Percentiles rank a stretch among this genome's conserved stretches.
Conservation (phyloP, 208 protist species). For the Acanthamoeba sp. region DNA sequence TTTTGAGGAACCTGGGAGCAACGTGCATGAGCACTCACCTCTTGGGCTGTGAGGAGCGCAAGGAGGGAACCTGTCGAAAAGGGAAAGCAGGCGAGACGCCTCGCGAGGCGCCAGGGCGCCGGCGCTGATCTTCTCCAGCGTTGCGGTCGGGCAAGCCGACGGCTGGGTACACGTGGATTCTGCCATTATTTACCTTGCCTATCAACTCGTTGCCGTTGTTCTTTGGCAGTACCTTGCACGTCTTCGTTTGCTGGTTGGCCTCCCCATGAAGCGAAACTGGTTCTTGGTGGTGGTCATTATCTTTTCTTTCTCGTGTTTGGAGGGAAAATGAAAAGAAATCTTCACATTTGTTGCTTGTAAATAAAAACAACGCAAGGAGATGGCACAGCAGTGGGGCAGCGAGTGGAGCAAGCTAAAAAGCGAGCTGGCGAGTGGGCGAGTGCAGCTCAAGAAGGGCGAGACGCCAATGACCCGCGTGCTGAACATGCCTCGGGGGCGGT, state of each 20-base stretch:
- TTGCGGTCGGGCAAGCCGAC: not conserved
- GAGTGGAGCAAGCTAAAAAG: not conserved
- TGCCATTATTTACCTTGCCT: not conserved
- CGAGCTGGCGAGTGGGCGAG: not conserved
- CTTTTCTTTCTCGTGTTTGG: no score
- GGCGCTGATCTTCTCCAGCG: not conserved
- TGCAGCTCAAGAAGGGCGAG: constrained; percentile 22
- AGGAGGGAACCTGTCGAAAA: constrained; percentile 1
- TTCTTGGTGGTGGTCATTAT: no score
- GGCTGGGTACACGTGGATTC: constrained; percentile 3
- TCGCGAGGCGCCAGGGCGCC: constrained; percentile 40
- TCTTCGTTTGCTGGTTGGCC: no score
- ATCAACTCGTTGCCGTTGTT: not conserved
- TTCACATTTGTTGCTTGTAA: no score
- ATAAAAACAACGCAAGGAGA: not conserved
- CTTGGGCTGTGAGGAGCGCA: no score
- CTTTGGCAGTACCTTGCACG: not conserved
- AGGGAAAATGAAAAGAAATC: no score
- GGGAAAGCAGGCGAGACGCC: constrained; percentile 33
- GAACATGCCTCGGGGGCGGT: not conserved
- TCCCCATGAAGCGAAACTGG: no score
- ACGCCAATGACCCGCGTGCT: not conserved
- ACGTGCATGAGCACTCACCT: not conserved
- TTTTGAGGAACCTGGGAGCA: not conserved
- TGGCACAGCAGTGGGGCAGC: not conserved